Percentiles rank a stretch among this genome's conserved stretches.
Evolutionary conservation across 257 asterid species (phyloP).

Genomic region (Lavandula angustifolia): DNA sequence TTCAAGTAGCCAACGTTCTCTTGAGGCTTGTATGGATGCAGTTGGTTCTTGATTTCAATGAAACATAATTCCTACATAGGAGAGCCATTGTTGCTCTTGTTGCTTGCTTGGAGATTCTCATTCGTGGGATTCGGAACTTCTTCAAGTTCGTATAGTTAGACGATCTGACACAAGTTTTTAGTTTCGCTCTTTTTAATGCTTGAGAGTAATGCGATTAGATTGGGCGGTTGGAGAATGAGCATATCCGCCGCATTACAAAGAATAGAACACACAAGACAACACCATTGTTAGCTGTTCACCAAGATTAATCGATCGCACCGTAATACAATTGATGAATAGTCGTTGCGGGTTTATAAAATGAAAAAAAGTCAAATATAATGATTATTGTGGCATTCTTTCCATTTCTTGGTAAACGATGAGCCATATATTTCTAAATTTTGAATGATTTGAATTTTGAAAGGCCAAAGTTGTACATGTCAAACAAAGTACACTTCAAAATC

Average conservation of each 20-base stretch:
- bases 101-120: constrained; percentile 71
- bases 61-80: constrained; percentile 49
- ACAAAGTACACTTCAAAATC: not conserved
- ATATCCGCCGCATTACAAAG: constrained; percentile 65
- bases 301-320: constrained; percentile 42
- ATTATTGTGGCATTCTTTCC: too few relatives aligned
- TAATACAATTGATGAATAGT: not conserved
- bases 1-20: constrained; percentile 58
- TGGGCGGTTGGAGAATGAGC: constrained; percentile 74
- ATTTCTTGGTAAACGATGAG: not conserved
- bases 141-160: constrained; percentile 53
- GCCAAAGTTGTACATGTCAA: too few relatives aligned
- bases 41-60: constrained; percentile 53
- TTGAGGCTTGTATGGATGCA: constrained; percentile 91
- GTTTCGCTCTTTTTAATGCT: too few relatives aligned
- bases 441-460: too few relatives aligned
- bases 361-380: too few relatives aligned
- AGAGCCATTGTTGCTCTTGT: constrained; percentile 54
- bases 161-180: too few relatives aligned
- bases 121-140: constrained; percentile 87
- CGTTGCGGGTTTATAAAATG: too few relatives aligned
- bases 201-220: not conserved
- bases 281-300: constrained; percentile 70
- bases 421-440: not conserved
- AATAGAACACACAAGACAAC: constrained; percentile 60